These are phyloP conservation scores for Chlamydomonas incerta DNA, from an alignment of 139 green algal genomes.

Conservation along the genomic window DNA sequence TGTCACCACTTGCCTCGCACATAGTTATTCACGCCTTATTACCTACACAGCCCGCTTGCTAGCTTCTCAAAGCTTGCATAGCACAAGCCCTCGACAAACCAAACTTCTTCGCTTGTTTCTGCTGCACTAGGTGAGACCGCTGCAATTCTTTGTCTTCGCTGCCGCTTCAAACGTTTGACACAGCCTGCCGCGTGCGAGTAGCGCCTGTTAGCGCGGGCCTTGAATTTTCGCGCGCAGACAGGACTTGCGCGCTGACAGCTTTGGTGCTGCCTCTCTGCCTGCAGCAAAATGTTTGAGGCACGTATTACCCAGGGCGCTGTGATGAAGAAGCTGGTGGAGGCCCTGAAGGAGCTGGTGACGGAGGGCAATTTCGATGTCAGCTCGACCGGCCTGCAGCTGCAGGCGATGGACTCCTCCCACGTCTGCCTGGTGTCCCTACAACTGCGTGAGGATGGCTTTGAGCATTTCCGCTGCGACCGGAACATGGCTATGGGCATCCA, in stretches of 20 bases:
- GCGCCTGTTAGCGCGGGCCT: background rate
- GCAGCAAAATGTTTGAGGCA: conserved; percentile 83
- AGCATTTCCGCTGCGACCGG: conserved; percentile 97
- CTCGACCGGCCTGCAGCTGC: conserved; percentile 77
- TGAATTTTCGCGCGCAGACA: too few species aligned
- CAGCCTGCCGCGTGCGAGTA: too few species aligned
- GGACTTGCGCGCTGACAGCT: background rate
- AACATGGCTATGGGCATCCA: conserved; percentile 94
- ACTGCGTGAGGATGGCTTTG: conserved; percentile 92
- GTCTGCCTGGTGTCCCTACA: conserved; percentile 92
- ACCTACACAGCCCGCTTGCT: too few species aligned
- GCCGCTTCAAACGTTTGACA: too few species aligned
- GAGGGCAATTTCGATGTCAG: conserved; percentile 98
- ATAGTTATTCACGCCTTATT: too few species aligned
- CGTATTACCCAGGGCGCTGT: conserved; percentile 76
- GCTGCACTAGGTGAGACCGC: too few species aligned
- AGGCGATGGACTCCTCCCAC: conserved; percentile 98
- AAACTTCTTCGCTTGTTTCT: too few species aligned
- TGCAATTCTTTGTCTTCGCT: too few species aligned
- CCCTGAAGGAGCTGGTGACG: conserved; percentile 96
- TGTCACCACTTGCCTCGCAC: too few species aligned
- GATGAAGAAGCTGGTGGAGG: conserved; percentile 95
- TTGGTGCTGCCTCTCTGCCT: background rate
- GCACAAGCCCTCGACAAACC: too few species aligned
- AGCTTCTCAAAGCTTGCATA: too few species aligned